Evolutionary conservation across 257 asterid species (phyloP).

Genomic region (Anisodus tanguticus): DNA sequence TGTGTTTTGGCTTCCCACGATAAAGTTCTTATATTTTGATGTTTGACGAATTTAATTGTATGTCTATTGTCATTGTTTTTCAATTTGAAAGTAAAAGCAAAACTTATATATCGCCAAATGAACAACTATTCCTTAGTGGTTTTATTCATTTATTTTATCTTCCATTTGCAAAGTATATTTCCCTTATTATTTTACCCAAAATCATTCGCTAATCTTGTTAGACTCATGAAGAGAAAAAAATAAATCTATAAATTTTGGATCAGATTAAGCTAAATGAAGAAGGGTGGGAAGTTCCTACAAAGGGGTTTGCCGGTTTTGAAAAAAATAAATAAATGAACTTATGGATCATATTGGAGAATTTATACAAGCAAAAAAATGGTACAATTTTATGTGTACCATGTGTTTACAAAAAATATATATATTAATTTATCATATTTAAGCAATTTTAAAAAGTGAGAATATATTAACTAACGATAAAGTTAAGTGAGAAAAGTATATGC

Average conservation of each 20-base stretch:
- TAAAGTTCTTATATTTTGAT: not conserved
- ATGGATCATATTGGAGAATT: no score
- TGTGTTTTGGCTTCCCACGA: no score
- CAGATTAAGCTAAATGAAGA: not conserved
- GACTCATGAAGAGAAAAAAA: not conserved
- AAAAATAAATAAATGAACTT: no score
- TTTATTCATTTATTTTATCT: not conserved
- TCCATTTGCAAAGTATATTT: not conserved
- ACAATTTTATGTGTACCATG: not conserved
- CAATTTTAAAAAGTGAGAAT: not conserved
- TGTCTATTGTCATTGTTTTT: no score
- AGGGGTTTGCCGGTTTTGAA: not conserved
- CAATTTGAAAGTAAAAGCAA: not conserved
- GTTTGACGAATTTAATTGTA: no score
- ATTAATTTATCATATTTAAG: not conserved
- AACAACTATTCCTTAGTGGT: not conserved
- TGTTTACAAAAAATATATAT: not conserved
- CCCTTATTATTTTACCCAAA: not conserved
- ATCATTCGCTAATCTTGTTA: not conserved
- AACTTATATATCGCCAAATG: not conserved
- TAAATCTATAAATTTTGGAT: not conserved
- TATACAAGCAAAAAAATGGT: no score
- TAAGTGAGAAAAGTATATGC: not conserved
- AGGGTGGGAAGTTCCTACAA: not conserved
- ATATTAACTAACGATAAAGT: not conserved